These are phyloP conservation scores for Yarrowia galli DNA, from an alignment of 1,139 yeast species.

Conservation along the genomic window DNA sequence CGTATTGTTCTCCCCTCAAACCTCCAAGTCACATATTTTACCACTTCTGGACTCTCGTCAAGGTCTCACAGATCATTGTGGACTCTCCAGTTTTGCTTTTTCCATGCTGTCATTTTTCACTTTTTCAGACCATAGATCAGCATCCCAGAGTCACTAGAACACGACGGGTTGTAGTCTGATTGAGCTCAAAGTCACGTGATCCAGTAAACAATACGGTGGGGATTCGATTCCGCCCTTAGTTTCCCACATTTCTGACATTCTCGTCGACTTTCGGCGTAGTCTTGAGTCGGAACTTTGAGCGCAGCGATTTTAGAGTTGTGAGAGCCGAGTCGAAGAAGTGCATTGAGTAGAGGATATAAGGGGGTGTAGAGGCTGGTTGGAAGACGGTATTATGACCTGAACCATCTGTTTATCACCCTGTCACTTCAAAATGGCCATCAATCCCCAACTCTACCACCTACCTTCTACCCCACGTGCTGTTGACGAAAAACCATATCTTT, in stretches of 20 bases:
- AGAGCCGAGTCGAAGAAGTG: conserved; percentile 17
- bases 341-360: neutral
- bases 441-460: neutral
- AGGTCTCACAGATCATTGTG: neutral
- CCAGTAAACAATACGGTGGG: neutral
- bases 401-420: too few species aligned
- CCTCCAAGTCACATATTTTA: too few species aligned
- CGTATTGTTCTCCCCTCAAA: too few species aligned
- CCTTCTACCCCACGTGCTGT: conserved; percentile 21
- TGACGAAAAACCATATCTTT: conserved; percentile 10
- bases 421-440: neutral
- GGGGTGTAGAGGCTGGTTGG: too few species aligned
- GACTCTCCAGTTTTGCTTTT: neutral
- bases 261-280: neutral
- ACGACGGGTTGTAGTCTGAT: neutral
- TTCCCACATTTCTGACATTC: too few species aligned
- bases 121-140: neutral
- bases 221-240: too few species aligned
- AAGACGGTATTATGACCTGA: too few species aligned
- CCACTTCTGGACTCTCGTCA: too few species aligned
- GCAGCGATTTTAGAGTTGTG: conserved; percentile 27
- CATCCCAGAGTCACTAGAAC: neutral
- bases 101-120: conserved; percentile 6
- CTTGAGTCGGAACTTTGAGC: conserved; percentile 6
- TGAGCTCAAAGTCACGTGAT: neutral